Percentiles rank a stretch among this genome's conserved stretches.
Conservation (phyloP, 1,139 yeast genomes). For the Blastobotrys arbuscula region DNA sequence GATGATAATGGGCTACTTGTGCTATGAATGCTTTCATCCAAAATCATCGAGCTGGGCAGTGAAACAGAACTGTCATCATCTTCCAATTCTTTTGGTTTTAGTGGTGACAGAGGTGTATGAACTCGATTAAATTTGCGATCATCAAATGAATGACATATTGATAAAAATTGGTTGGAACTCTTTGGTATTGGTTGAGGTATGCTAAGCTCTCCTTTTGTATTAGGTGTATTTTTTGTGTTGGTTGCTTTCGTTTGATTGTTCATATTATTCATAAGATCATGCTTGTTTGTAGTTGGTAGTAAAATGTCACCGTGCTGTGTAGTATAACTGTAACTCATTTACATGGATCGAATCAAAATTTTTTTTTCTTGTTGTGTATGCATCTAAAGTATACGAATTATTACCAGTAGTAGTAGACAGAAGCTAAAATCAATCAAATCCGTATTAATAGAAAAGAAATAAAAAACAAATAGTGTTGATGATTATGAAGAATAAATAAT, state of each 20-base stretch:
- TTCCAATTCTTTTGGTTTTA: neutral
- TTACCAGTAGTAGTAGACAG: too few species aligned
- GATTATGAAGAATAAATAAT: too few species aligned
- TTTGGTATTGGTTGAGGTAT: neutral
- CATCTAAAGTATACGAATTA: too few species aligned
- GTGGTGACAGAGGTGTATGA: neutral
- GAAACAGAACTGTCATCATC: slow-evolving; percentile 3
- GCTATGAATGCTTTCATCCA: neutral
- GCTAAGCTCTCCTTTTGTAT: neutral
- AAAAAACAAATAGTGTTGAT: too few species aligned
- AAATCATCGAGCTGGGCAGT: slow-evolving; percentile 4
- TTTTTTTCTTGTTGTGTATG: neutral
- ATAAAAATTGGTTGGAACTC: neutral
- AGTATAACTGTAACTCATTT: slow-evolving; percentile 2
- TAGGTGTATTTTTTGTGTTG: neutral
- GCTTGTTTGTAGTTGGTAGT: neutral
- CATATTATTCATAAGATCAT: neutral
- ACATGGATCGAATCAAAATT: neutral
- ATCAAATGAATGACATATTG: neutral
- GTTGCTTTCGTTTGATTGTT: neutral
- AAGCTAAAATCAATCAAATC: too few species aligned
- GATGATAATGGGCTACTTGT: slow-evolving; percentile 1
- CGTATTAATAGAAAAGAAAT: too few species aligned
- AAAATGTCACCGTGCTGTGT: neutral
- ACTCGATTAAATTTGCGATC: neutral